These are phyloP conservation scores for Eutypa lata DNA, from an alignment of 2,329 filamentous ascomycete species.

Conservation along the genomic window DNA sequence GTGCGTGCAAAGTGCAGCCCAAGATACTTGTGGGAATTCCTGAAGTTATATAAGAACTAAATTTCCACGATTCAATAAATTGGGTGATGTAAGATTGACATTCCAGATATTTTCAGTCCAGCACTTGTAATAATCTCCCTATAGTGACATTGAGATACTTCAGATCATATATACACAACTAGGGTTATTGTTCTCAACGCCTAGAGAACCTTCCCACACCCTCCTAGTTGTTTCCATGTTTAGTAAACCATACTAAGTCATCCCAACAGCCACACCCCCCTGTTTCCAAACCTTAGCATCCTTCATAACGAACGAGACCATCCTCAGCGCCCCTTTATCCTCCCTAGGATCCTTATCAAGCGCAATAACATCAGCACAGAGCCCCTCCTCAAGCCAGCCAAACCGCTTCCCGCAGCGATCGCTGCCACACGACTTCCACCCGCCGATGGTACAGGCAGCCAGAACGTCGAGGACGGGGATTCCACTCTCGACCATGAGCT, in stretches of 20 bases:
- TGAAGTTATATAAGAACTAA: no score
- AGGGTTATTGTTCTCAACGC: no score
- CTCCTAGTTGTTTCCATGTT: no score
- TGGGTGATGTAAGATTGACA: no score
- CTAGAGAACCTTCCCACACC: no score
- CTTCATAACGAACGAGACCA: conserved; percentile 52
- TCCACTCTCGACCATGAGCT: conserved; percentile 46
- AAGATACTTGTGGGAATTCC: no score
- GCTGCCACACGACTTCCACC: conserved; percentile 50
- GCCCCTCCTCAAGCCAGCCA: conserved; percentile 46
- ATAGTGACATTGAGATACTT: no score
- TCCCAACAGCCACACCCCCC: conserved; percentile 23
- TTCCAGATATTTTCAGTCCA: no score
- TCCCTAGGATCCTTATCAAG: conserved; percentile 36
- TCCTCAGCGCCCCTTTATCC: conserved; percentile 37
- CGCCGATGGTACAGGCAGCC: conserved; percentile 43
- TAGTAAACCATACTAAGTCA: conserved; percentile 2
- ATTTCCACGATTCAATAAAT: no score
- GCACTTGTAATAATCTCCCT: no score
- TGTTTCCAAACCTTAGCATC: conserved; percentile 46
- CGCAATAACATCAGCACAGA: conserved; percentile 46
- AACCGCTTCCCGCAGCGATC: conserved; percentile 46
- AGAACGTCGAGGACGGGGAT: conserved; percentile 45
- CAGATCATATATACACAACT: no score
- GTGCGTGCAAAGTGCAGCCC: no score